Evolutionary conservation across 1,284 basidiomycete genomes (phyloP).

Genomic region (Chiua sp.): DNA sequence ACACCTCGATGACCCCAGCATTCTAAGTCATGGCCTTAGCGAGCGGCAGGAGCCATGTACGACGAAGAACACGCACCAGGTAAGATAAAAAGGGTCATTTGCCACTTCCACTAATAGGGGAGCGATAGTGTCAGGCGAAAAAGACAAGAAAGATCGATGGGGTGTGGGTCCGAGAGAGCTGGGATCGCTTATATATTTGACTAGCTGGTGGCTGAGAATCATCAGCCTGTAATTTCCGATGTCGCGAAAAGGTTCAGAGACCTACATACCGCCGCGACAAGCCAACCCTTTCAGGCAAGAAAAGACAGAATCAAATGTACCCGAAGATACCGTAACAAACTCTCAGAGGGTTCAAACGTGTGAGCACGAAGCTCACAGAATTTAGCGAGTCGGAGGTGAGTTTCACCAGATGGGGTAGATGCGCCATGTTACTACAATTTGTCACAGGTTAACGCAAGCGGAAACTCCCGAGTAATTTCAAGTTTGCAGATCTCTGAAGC

Average conservation of each 20-base stretch:
- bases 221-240: constrained; percentile 11
- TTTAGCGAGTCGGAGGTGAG: neutral
- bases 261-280: constrained; percentile 7
- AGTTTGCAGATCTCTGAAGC: no score
- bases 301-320: no score
- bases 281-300: neutral
- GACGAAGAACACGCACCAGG: constrained; percentile 30
- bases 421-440: neutral
- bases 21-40: constrained; percentile 46
- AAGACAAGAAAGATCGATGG: neutral
- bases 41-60: neutral
- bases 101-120: neutral
- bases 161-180: neutral
- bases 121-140: neutral
- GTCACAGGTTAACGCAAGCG: neutral
- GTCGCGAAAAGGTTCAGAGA: constrained; percentile 2
- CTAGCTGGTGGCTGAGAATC: constrained; percentile 32
- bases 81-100: constrained; percentile 28
- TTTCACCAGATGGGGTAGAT: constrained; percentile 1
- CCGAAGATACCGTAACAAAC: constrained; percentile 23
- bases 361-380: constrained; percentile 5
- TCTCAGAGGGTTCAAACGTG: neutral
- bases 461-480: neutral
- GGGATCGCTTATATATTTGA: constrained; percentile 31
- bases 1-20: constrained; percentile 97